Percentiles rank a stretch among this genome's conserved stretches.
These are phyloP conservation scores for Rubus idaeus DNA, from an alignment of 306 rosid genomes.

Conservation along the genomic window DNA sequence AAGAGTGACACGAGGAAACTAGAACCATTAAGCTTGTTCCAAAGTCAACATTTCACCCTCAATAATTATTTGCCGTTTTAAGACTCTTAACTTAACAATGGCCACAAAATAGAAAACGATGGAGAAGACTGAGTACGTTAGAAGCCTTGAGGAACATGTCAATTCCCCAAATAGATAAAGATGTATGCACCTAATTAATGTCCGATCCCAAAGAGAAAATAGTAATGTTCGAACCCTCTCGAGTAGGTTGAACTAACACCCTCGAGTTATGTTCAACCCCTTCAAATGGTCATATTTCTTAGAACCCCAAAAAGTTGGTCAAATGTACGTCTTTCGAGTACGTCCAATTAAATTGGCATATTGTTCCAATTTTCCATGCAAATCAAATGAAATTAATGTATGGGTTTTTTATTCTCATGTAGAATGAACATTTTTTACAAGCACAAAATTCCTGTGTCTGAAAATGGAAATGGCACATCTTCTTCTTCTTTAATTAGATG, in stretches of 20 bases:
- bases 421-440: not conserved
- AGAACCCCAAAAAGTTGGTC: no score
- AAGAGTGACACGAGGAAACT: not conserved
- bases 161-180: not conserved
- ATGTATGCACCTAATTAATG: not conserved
- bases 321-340: not conserved
- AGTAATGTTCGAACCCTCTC: not conserved
- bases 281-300: no score
- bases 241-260: not conserved
- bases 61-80: not conserved
- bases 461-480: not conserved
- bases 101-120: not conserved
- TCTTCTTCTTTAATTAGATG: not conserved
- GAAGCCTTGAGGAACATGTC: not conserved
- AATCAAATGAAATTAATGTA: no score
- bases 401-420: not conserved
- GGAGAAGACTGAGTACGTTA: not conserved
- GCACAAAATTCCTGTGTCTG: not conserved
- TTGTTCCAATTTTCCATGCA: not conserved
- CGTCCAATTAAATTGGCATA: not conserved
- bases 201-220: not conserved
- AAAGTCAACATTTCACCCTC: not conserved
- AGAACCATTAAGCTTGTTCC: not conserved
- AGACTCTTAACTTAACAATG: not conserved
- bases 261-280: not conserved